Base-by-base conservation (phyloP, 805 yeast species). In the Helenozyma rhizophorensis region DNA sequence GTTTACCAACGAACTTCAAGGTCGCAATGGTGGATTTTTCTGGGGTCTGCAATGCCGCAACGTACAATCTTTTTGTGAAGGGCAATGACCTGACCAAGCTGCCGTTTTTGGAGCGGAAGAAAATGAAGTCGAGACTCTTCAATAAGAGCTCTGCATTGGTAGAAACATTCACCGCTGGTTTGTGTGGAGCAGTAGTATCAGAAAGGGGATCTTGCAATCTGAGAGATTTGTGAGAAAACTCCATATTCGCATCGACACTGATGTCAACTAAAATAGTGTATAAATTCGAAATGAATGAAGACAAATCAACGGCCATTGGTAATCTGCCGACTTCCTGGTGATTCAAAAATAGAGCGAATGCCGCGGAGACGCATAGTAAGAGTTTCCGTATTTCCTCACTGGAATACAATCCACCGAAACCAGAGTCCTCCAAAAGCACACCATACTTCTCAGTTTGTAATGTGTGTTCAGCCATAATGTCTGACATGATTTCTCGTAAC, bases 91-190 rank as follows among this genome's bases (percentile, higher is more conserved):
- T 70, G 30, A 70, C 62, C 34, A 71, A 63, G 2, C 84, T 72
- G 2, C 87, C 87, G 36, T 81, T 76, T 42, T 69, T 78, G 4
- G 86, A 75, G 42, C 79, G 75, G 68, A 87, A 84, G 48, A 93
- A 93, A 17, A 89, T 73, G 33, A 77, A 76, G 53, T 90, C 96
- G 25, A 90, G 65, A 25, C 89, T 78, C 40, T 81, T 72, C 33
- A 90, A 65, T 14, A 88, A 61, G 50, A 93, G 63, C 54, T 93
- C 97, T 13, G 94, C 81, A 47, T 86, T 88, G 5, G 97, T 89
- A 1, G 95, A 77, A 3, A 88, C 82, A 53, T 87, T 86, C 25
- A 88, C 95, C 1, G 85, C 70, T 3, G 90, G 88, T 47, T 76
- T 78, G 24, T 61, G 60, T 21, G 64, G 43, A 29, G 62, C 56